Conservation (phyloP, 192 early-diverging fungal species). For the Gigaspora rosea region DNA sequence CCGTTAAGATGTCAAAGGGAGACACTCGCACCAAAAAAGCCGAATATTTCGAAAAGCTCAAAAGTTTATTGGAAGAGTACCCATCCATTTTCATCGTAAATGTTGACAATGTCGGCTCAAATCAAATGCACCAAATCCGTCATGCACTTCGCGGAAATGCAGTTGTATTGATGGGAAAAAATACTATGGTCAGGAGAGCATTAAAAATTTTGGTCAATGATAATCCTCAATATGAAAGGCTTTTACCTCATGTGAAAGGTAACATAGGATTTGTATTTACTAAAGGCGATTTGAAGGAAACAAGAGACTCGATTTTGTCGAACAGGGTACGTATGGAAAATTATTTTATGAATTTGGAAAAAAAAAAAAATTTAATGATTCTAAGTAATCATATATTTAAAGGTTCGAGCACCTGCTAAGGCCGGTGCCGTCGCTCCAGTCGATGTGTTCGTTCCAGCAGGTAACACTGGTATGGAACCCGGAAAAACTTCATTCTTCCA, state of each 20-base stretch:
- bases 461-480: slow-evolving; percentile 99
- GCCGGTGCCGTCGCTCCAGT: slow-evolving; percentile 92
- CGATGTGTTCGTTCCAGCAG: slow-evolving; percentile 90
- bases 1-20: slow-evolving; percentile 94
- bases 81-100: slow-evolving; percentile 99
- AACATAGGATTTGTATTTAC: slow-evolving; percentile 99
- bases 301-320: slow-evolving; percentile 85
- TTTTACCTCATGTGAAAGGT: slow-evolving; percentile 84
- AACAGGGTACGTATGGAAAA: slow-evolving; percentile 78
- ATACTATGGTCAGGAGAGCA: slow-evolving; percentile 98
- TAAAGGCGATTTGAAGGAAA: slow-evolving; percentile 93
- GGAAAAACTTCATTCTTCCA: slow-evolving; percentile 99
- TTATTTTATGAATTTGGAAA: neutral
- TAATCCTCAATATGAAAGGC: slow-evolving; percentile 84
- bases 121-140: slow-evolving; percentile 99
- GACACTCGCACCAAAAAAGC: slow-evolving; percentile 89
- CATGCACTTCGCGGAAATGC: slow-evolving; percentile 85
- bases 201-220: slow-evolving; percentile 63
- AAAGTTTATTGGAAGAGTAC: slow-evolving; percentile 85
- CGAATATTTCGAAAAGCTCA: slow-evolving; percentile 95
- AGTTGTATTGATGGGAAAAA: slow-evolving; percentile 99
- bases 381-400: no score
- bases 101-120: slow-evolving; percentile 99
- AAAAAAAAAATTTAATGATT: no score
- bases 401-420: slow-evolving; percentile 86